Evolutionary conservation across 1,284 basidiomycete genomes (phyloP).

Genomic region (Fomitopsis pinicola): DNA sequence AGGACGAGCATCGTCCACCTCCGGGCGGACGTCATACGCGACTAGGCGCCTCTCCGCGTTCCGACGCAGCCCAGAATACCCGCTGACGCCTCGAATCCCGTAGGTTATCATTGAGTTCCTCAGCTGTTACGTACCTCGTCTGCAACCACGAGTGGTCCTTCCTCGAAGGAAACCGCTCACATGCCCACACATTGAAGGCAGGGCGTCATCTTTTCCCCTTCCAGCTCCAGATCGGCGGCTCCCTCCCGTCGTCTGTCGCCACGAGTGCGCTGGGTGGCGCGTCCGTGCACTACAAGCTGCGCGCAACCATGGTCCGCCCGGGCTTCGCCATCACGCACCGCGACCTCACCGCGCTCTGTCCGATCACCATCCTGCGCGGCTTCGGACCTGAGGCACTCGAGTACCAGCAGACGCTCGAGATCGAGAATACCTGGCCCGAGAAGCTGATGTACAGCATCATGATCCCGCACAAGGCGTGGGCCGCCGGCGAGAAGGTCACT

Average conservation of each 20-base stretch:
- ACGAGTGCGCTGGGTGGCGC: slow-evolving; percentile 59
- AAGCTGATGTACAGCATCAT: slow-evolving; percentile 91
- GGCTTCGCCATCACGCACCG: slow-evolving; percentile 53
- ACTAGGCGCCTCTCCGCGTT: neutral
- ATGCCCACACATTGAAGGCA: slow-evolving; percentile 86
- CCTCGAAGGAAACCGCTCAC: slow-evolving; percentile 72
- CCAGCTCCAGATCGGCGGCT: slow-evolving; percentile 76
- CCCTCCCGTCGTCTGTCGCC: slow-evolving; percentile 72
- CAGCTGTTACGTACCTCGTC: slow-evolving; percentile 60
- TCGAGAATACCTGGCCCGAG: slow-evolving; percentile 94
- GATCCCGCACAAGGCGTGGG: slow-evolving; percentile 88
- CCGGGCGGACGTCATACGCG: neutral
- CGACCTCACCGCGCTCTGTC: slow-evolving; percentile 62
- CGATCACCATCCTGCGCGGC: slow-evolving; percentile 69
- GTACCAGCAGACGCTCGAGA: slow-evolving; percentile 92
- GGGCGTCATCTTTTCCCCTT: slow-evolving; percentile 87
- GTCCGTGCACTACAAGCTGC: slow-evolving; percentile 80
- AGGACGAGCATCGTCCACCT: neutral
- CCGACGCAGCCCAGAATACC: neutral
- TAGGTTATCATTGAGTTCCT: slow-evolving; percentile 38
- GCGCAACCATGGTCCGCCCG: slow-evolving; percentile 74
- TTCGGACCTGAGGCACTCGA: slow-evolving; percentile 83
- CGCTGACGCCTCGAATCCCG: neutral
- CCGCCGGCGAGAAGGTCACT: slow-evolving; percentile 80
- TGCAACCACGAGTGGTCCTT: slow-evolving; percentile 89